Base-by-base conservation (phyloP, 345 rosid genomes). In the Linum tenue region DNA sequence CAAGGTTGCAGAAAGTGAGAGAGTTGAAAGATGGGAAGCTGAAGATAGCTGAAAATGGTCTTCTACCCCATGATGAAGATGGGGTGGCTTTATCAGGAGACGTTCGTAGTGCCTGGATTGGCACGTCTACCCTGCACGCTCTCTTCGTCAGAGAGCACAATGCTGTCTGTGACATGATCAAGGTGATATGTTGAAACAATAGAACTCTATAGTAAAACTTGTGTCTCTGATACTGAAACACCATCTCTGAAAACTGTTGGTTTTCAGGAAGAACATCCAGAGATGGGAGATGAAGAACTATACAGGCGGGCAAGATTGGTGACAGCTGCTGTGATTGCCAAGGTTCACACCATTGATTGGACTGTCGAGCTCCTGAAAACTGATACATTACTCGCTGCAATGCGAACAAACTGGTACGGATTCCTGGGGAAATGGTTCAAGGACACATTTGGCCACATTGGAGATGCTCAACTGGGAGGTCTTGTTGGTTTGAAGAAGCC, bases 21-120 rank as follows among this genome's bases (percentile, higher is more conserved):
- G 79, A 77, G 44, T 78, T 59, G 66, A 77, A 60, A 70, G 85
- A 80, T 55, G 97, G 97, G 22, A 87, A 84, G 79, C 71, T 90
- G 60, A 85, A 70, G 76, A 65, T 87, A 37, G 75, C 71, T 7
- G 75, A 62, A 16, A 81, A 84, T 75, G 88, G 85, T 3, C 81
- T 85, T 37, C 83, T 84, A 55, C 76, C 82, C 60, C 80, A 75
- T 63, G 84, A 85, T 60, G 80, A 83, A 60, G 80, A 83, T 68
- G 82, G 86, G 63, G 70, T 84, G 69, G 86, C 91, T 0, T 74
- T 90, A 56, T 90, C 95, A 0, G 90, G 97, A 55, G 97, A 90
- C 37, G 73, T 85, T 56, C 77, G 90, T 81, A 90, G 87, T 69
- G 76, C 83, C 74, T 85, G 95, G 97, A 85, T 95, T 39, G 90